Evolutionary conservation across 2,329 filamentous ascomycete genomes (phyloP), one percentile per base, ranked within the genome.

Genomic region (Rutstroemia sp.): DNA sequence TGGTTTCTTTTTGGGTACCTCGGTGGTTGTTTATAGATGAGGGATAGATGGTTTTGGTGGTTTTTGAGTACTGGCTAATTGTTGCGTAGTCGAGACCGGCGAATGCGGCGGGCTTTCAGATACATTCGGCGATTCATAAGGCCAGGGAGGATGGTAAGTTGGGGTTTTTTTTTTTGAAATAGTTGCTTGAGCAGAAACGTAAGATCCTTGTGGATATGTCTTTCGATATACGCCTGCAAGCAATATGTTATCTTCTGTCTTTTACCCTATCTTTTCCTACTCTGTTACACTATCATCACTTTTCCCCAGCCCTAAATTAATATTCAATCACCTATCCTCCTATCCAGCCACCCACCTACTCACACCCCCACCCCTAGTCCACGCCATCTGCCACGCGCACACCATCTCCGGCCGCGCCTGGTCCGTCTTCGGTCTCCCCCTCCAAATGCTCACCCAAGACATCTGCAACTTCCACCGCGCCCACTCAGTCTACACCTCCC

Each of bases 391-490:
- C 69, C 87, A 90, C 65, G 80, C 82, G 3, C 86, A 89, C 68
- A 81, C 79, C n/a, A 76, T 75, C 41, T 76, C 79, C 14, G 87
- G 86, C 0, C 82, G 85, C 47, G 44, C 52, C 38, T 48, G 52
- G 52, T 54, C 78, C 52, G 75, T 76, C 1, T 89, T 89, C 65
- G 83, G 76, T 1, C 75, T 73, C 25, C 80, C 79, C 2, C 73
- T 89, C 17, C 85, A 88, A 58, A 89, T 89, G 84, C 73, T 89
- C 54, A 87, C 81, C 52, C 85, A 83, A 71, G 86, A 84, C 68
- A 78, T 84, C 3, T 81, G 79, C 65, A 82, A 81, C 62, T 78
- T 89, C 60, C 80, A 87, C 68, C 77, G 82, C 17, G 78, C 80
- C 5, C 84, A 87, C 64, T 78, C 78, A 9, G 82, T 88, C 2